phyloP scores from a whole-genome alignment of 495 filamentous ascomycete genomes.

The Penicillium coffeae region DNA sequence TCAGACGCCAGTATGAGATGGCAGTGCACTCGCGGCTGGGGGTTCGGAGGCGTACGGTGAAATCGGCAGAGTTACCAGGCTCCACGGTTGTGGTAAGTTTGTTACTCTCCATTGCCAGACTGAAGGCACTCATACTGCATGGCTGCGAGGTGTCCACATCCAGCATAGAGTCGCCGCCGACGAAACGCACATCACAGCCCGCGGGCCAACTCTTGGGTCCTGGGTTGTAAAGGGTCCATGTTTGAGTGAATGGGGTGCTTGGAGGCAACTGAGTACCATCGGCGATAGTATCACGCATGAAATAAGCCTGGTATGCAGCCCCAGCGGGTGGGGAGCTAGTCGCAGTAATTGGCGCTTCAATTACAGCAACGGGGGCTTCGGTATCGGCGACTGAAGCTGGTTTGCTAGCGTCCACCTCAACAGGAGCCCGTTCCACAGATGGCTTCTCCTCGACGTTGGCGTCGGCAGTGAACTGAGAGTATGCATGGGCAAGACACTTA shows the following conservation, averaged over 20 bases:
- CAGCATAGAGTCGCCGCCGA: slow-evolving; percentile 94
- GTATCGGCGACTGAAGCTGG: slow-evolving; percentile 3
- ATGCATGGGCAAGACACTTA: slow-evolving; percentile 10
- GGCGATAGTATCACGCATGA: slow-evolving; percentile 68
- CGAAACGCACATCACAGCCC: slow-evolving; percentile 85
- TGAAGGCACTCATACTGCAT: slow-evolving; percentile 65
- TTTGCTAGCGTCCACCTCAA: slow-evolving; percentile 17
- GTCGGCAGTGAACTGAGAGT: slow-evolving; percentile 44
- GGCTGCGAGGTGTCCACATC: slow-evolving; percentile 75
- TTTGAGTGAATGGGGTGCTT: slow-evolving; percentile 74
- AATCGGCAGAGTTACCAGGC: slow-evolving; percentile 69
- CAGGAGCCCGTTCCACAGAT: neutral
- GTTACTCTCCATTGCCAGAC: slow-evolving; percentile 75
- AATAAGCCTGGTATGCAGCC: slow-evolving; percentile 62
- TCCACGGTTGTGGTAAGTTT: slow-evolving; percentile 63
- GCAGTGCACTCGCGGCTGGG: slow-evolving; percentile 67
- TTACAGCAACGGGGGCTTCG: neutral
- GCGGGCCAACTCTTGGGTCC: slow-evolving; percentile 77
- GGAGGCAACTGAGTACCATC: slow-evolving; percentile 73
- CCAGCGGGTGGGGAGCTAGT: neutral
- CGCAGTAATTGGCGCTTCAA: slow-evolving; percentile 24
- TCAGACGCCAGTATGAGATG: slow-evolving; percentile 96
- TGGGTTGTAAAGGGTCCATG: slow-evolving; percentile 86
- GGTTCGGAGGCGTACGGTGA: slow-evolving; percentile 79
- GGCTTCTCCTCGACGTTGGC: slow-evolving; percentile 49